Evolutionary conservation across 2,329 filamentous ascomycete genomes (phyloP).

Genomic region (Fusarium floridanum): DNA sequence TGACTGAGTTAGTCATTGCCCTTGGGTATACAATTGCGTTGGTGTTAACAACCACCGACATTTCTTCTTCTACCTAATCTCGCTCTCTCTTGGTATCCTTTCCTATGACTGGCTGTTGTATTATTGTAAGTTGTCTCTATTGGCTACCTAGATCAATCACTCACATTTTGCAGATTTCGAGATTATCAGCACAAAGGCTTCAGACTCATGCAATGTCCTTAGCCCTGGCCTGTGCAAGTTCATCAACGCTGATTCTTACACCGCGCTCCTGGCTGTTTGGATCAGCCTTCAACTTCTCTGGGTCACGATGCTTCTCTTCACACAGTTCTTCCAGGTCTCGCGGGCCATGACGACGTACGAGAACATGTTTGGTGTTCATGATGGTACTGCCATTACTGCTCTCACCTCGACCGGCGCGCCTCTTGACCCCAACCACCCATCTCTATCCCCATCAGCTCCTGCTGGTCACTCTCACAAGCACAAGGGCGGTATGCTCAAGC

Average conservation of each 20-base stretch:
- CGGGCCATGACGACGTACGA: slow-evolving; percentile 96
- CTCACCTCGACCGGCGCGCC: slow-evolving; percentile 84
- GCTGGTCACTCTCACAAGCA: slow-evolving; percentile 65
- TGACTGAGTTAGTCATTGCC: slow-evolving; percentile 79
- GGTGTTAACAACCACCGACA: slow-evolving; percentile 96
- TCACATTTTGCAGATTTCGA: slow-evolving; percentile 68
- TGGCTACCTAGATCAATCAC: not conserved
- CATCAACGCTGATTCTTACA: slow-evolving; percentile 86
- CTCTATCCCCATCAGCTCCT: slow-evolving; percentile 65
- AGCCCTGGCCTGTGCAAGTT: slow-evolving; percentile 80
- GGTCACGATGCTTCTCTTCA: slow-evolving; percentile 96
- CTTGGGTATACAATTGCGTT: slow-evolving; percentile 97
- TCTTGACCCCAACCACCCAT: slow-evolving; percentile 75
- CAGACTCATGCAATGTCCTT: slow-evolving; percentile 78
- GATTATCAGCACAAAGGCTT: slow-evolving; percentile 65
- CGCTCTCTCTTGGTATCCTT: slow-evolving; percentile 80
- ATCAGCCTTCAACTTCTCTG: slow-evolving; percentile 86
- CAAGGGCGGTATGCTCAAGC: slow-evolving; percentile 76
- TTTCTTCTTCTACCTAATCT: slow-evolving; percentile 91
- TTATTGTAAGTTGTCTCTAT: slow-evolving; percentile 68
- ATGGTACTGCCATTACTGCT: slow-evolving; percentile 72
- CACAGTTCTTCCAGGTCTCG: slow-evolving; percentile 92
- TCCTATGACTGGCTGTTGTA: slow-evolving; percentile 79
- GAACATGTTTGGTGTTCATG: slow-evolving; percentile 87
- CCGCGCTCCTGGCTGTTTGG: slow-evolving; percentile 84